phyloP scores from a whole-genome alignment of 1,284 basidiomycete genomes.

The Gomphus bonarii region DNA sequence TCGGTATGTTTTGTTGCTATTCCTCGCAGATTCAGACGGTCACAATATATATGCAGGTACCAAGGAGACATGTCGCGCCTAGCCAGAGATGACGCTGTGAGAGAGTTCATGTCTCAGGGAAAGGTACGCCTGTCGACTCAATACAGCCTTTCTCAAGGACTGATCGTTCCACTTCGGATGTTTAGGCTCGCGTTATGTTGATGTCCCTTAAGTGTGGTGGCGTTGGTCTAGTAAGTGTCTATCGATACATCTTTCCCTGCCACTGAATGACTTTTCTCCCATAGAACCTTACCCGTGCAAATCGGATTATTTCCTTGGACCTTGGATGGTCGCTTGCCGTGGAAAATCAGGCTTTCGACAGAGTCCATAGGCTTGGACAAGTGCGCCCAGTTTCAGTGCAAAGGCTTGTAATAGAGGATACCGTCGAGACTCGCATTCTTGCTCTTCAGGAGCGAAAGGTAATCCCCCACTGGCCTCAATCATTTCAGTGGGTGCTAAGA shows the following conservation, averaged over 20 bases:
- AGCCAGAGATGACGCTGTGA: slow-evolving; percentile 40
- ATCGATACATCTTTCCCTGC: not conserved
- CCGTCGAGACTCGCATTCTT: slow-evolving; percentile 52
- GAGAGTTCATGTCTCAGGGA: slow-evolving; percentile 44
- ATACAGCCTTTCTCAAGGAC: slow-evolving; percentile 12
- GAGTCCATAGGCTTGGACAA: slow-evolving; percentile 45
- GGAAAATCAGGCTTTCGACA: slow-evolving; percentile 43
- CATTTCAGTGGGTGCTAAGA: not conserved
- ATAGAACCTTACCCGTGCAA: slow-evolving; percentile 44
- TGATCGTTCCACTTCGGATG: not conserved
- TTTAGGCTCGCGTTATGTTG: slow-evolving; percentile 36
- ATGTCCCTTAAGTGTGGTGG: slow-evolving; percentile 53
- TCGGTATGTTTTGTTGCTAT: slow-evolving; percentile 26
- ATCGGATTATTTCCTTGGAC: slow-evolving; percentile 53
- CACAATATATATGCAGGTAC: slow-evolving; percentile 26
- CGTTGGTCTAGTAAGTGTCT: slow-evolving; percentile 23
- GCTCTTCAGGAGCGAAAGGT: slow-evolving; percentile 48
- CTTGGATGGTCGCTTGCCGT: slow-evolving; percentile 51
- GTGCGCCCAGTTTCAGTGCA: slow-evolving; percentile 42
- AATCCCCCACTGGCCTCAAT: not conserved
- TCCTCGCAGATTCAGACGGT: not conserved
- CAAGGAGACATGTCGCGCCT: slow-evolving; percentile 47
- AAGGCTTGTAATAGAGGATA: slow-evolving; percentile 45
- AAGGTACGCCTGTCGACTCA: slow-evolving; percentile 21
- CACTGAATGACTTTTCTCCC: slow-evolving; percentile 3